Base-by-base conservation (phyloP, 2,329 filamentous ascomycete genomes). In the Magnaporthales sp. region DNA sequence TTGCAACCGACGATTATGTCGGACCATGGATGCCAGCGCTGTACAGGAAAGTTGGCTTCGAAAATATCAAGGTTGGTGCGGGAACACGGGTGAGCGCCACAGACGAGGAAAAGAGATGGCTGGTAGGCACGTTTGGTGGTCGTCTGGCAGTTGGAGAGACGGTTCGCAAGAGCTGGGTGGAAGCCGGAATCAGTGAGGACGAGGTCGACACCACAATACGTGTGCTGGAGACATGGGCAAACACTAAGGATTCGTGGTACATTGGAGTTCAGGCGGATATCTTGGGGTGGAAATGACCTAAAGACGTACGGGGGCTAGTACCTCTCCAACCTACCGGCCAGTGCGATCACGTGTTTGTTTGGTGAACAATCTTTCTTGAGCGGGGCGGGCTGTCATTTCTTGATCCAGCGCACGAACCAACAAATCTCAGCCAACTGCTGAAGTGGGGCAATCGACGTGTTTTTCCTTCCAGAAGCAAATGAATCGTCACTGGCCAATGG, bases 221-320 rank as follows among this genome's bases (percentile, higher is more conserved):
- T 1, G 75, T 74, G 7, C 62, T 77, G 29, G 63, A 69, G 30
- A 68, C 68, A 58, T 79, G 78, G 77, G 75, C 71, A 0, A 72
- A 76, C 63, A 74, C 69, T 13, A 74, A 79, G 56, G 76, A 77
- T 70, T 76, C 76, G 1, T 80, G 77, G 78, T 77, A 72, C 68
- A 76, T 69, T 7, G 69, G 72, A 15, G 15, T 78, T 66, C 75
- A 79, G 69, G 72, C 72, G 26, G 78, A 80, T 69, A 74, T 79
- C 30, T 70, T 80, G 3, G 77, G 71, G 6, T 78, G 77, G 77
- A 80, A 80, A 70, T 78, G 51, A 54, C 24, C 22, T 0, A 56
- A 11, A 4, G 10, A 56, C 9, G 24, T 15, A 46, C 7, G 13
- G 1, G 3, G 38, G 13, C 38, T 46, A 13, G 38, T 15, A 15